A percentile compares a stretch with the other conserved stretches of the same genome.
Evolutionary conservation across 75 land plant genomes (phyloP).

Genomic region (Sequoia sempervirens): DNA sequence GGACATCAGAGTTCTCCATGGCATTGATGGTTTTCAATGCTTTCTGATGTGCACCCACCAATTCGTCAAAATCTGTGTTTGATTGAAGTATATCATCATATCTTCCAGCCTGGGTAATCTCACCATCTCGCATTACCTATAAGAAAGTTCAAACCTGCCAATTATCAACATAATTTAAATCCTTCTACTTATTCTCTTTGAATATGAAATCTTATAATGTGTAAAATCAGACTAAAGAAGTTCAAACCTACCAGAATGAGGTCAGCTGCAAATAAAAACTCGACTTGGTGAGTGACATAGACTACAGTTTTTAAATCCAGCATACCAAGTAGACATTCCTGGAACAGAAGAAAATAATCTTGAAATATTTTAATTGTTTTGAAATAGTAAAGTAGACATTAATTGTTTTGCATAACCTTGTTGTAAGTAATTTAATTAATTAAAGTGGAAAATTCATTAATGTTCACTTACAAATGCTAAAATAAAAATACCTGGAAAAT

Average conservation of each 20-base stretch:
- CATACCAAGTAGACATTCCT: too few species aligned
- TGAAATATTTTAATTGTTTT: too few species aligned
- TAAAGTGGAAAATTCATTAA: not conserved
- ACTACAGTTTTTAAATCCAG: too few species aligned
- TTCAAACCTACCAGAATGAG: too few species aligned
- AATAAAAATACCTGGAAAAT: too few species aligned
- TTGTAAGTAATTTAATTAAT: not conserved
- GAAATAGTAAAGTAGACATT: not conserved
- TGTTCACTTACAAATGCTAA: too few species aligned
- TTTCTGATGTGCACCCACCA: constrained; percentile 68
- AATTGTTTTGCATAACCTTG: not conserved
- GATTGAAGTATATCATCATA: constrained; percentile 52
- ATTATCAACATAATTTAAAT: not conserved
- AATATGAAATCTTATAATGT: too few species aligned
- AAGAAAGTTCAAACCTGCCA: not conserved
- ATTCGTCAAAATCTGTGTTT: constrained; percentile 56
- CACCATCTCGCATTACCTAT: constrained; percentile 84
- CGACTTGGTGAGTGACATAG: too few species aligned
- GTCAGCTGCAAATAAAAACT: too few species aligned
- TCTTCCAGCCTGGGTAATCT: constrained; percentile 64
- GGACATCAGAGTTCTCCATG: not conserved
- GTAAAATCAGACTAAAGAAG: too few species aligned
- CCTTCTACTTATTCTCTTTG: too few species aligned
- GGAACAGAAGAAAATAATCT: too few species aligned
- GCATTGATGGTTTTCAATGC: constrained; percentile 45